Base-by-base conservation (phyloP, 1,284 basidiomycete genomes). In the Moniliella sp. region DNA sequence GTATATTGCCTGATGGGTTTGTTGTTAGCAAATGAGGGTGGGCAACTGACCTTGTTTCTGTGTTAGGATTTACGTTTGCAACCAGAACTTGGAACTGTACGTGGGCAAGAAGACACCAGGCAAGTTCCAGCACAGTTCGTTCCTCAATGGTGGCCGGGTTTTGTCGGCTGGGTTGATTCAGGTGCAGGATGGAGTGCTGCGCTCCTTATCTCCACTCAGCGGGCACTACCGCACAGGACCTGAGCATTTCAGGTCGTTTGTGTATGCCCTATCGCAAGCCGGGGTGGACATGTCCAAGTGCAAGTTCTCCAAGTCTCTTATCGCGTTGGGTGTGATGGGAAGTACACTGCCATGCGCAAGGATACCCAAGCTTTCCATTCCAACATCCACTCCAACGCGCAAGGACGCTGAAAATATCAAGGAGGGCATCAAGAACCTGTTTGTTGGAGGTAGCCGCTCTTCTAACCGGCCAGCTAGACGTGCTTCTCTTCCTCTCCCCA, bases 11-110 rank as follows among this genome's bases (percentile, higher is more conserved):
- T 19, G 5, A 5, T 4, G 29, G 8, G 14, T 19, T 11, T 28
- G 15, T 10, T 9, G 26, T 15, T 27, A 5, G n/a, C n/a, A 28
- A 15, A 14, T 28, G 12, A 28, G n/a, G 4, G n/a, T 11, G 1
- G 2, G 18, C 28, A 39, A 36, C n/a, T 26, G 33, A 8, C 27
- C 33, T 13, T 38, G 28, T 39, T 40, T 35, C 34, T 43, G 45
- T 31, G 45, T 43, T 4, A 44, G 42, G 45, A 50, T 53, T 37
- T 53, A 51, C 32, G 50, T 53, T 26, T 43, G 43, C 35, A 50
- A 49, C 33, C 40, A 41, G 14, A 37, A 47, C n/a, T 39, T 41
- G 19, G 48, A 53, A 32, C 35, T 53, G 12, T 53, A 47, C 30
- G 28, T 53, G 25, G 50, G 50, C 17, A 34, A 50, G 27, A 53